Conservation (phyloP, 768 basidiomycete species). For the Crepidotus variabilis region DNA sequence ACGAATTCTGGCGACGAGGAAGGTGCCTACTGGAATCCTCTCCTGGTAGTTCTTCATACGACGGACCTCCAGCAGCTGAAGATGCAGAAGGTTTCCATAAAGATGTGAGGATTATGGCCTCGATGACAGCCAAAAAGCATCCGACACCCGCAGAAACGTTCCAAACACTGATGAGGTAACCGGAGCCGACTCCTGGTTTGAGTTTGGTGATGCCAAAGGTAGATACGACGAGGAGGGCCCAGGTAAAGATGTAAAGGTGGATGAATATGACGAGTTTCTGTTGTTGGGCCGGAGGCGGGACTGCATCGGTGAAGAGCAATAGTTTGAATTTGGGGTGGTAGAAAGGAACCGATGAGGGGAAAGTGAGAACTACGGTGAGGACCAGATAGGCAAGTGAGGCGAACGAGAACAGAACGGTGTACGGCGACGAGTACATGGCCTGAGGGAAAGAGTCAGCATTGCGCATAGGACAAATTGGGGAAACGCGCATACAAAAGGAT, state of each 20-base stretch:
- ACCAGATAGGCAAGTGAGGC: constrained; percentile 49
- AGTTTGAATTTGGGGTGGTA: constrained; percentile 24
- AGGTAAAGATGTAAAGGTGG: constrained; percentile 55
- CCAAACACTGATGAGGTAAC: constrained; percentile 58
- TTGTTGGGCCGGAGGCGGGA: constrained; percentile 29
- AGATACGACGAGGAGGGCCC: constrained; percentile 50
- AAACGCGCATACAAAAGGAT: constrained; percentile 54
- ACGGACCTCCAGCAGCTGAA: constrained; percentile 7
- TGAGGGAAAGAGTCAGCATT: constrained; percentile 20
- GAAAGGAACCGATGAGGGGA: constrained; percentile 26
- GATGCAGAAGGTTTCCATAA: constrained; percentile 7
- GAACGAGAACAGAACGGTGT: constrained; percentile 45
- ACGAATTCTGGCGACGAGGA: neutral
- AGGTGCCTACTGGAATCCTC: constrained; percentile 6
- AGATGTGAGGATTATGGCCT: constrained; percentile 20
- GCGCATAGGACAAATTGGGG: neutral
- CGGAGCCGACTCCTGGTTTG: constrained; percentile 37
- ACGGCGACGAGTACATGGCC: constrained; percentile 59
- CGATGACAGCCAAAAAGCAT: constrained; percentile 32
- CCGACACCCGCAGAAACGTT: constrained; percentile 42
- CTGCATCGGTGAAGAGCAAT: constrained; percentile 20
- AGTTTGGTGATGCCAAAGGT: constrained; percentile 40
- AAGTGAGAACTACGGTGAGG: constrained; percentile 37
- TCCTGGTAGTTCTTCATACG: constrained; percentile 11
- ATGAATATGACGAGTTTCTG: constrained; percentile 50